Evolutionary conservation across 305 asterid species (phyloP).

Genomic region (Fraxinus velutina): DNA sequence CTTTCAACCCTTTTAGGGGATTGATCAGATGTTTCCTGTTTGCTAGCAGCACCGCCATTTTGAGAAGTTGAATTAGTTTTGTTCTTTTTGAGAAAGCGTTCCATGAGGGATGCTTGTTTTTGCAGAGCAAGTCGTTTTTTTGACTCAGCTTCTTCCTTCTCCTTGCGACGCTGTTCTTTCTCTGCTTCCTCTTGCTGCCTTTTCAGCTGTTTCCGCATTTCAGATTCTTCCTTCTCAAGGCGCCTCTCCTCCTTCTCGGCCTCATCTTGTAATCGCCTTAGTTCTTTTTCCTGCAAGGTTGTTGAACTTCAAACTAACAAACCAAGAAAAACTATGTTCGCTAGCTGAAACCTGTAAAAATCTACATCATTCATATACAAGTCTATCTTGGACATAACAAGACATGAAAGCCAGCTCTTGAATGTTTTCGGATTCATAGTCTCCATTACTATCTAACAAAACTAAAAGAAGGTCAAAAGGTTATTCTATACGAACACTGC

Average conservation of each 20-base stretch:
- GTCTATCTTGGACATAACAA: not conserved
- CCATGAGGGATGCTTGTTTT: slow-evolving; percentile 94
- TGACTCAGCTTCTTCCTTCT: slow-evolving; percentile 75
- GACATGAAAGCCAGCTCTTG: slow-evolving; percentile 1
- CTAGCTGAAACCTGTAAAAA: not conserved
- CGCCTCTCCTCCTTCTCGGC: slow-evolving; percentile 72
- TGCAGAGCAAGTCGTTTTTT: slow-evolving; percentile 58
- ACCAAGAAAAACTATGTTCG: slow-evolving; percentile 12
- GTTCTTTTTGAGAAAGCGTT: slow-evolving; percentile 66
- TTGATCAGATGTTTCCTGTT: slow-evolving; percentile 27
- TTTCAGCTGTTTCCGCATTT: slow-evolving; percentile 57
- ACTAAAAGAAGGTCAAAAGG: slow-evolving; percentile 9
- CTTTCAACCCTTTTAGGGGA: slow-evolving; percentile 35
- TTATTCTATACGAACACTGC: not conserved
- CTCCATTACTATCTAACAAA: not conserved
- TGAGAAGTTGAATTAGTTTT: slow-evolving; percentile 40
- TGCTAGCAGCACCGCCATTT: slow-evolving; percentile 33
- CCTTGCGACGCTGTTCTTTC: slow-evolving; percentile 72
- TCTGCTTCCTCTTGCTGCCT: slow-evolving; percentile 73
- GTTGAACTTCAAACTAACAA: slow-evolving; percentile 17
- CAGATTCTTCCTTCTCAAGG: slow-evolving; percentile 72
- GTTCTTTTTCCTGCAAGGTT: slow-evolving; percentile 68
- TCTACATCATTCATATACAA: not conserved
- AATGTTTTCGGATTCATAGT: not conserved
- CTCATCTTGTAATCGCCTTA: slow-evolving; percentile 62